Conservation (phyloP, 1,284 basidiomycete genomes). For the Jaminaea rosea region DNA sequence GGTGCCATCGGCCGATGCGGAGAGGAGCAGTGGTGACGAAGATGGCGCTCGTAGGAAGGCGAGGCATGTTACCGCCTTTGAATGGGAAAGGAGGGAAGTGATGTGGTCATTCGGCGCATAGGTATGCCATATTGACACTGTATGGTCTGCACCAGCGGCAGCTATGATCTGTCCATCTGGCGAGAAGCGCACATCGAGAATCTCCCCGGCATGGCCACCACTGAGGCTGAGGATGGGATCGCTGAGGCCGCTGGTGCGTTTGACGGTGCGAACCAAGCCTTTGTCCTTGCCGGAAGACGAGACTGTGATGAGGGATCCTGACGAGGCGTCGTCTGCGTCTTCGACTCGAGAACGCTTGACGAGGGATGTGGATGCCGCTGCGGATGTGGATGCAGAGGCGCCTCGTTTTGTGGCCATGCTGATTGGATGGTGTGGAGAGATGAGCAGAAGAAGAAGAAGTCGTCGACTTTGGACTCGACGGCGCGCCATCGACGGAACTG, state of each 20-base stretch:
- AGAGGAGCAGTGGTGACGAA: conserved; percentile 21
- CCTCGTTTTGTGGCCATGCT: conserved; percentile 39
- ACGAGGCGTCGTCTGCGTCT: conserved; percentile 9
- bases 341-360: conserved; percentile 34
- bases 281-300: conserved; percentile 31
- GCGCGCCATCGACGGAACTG: no score
- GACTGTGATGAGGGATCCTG: conserved; percentile 21
- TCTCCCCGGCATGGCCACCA: conserved; percentile 24
- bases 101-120: conserved; percentile 39
- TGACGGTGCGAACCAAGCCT: conserved; percentile 26
- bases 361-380: conserved; percentile 18
- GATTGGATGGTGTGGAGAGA: neutral
- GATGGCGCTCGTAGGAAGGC: conserved; percentile 14
- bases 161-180: conserved; percentile 18
- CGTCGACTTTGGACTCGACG: neutral
- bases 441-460: conserved; percentile 2
- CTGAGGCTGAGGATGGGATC: conserved; percentile 36
- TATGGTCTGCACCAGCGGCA: conserved; percentile 33
- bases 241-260: conserved; percentile 29
- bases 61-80: conserved; percentile 38
- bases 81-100: conserved; percentile 37
- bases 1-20: conserved; percentile 44
- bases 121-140: conserved; percentile 43
- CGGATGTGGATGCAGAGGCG: conserved; percentile 15
- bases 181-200: neutral